Evolutionary conservation across 495 filamentous ascomycete species (phyloP).

Genomic region (Cryomyces minteri): DNA sequence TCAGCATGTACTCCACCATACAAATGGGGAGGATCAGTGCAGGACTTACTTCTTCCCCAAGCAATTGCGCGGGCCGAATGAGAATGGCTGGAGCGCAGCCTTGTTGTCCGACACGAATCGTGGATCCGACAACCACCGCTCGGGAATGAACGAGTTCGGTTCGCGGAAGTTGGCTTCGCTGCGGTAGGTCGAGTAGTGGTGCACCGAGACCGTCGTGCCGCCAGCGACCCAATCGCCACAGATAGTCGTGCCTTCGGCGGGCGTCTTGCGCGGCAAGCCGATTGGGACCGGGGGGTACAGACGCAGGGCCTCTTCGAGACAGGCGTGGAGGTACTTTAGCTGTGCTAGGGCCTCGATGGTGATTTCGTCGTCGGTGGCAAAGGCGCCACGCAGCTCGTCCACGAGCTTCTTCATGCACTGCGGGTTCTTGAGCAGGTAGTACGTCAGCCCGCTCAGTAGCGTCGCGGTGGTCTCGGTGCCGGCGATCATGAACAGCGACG

Average conservation of each 20-base stretch:
- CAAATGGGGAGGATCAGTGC: neutral
- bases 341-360: conserved; percentile 5
- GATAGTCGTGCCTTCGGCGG: conserved; percentile 1
- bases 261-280: conserved; percentile 4
- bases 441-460: conserved; percentile 6
- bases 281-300: conserved; percentile 10
- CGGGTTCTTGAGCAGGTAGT: conserved; percentile 5
- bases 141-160: conserved; percentile 7
- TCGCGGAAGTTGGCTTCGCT: conserved; percentile 5
- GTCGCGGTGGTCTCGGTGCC: conserved; percentile 13
- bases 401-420: conserved; percentile 1
- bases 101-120: conserved; percentile 5
- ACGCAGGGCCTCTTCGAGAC: conserved; percentile 9
- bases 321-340: conserved; percentile 9
- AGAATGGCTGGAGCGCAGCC: conserved; percentile 7
- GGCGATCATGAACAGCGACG: conserved; percentile 5
- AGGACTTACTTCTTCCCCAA: conserved; percentile 3
- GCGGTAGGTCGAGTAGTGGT: conserved; percentile 4
- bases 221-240: conserved; percentile 4
- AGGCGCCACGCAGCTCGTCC: conserved; percentile 4
- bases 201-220: conserved; percentile 5
- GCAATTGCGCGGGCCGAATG: conserved; percentile 6
- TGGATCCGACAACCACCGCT: conserved; percentile 10
- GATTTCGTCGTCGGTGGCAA: conserved; percentile 4
- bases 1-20: conserved; percentile 10